Evolutionary conservation across 352 stramenopile species (phyloP).

Genomic region (Globisporangium okanoganense): DNA sequence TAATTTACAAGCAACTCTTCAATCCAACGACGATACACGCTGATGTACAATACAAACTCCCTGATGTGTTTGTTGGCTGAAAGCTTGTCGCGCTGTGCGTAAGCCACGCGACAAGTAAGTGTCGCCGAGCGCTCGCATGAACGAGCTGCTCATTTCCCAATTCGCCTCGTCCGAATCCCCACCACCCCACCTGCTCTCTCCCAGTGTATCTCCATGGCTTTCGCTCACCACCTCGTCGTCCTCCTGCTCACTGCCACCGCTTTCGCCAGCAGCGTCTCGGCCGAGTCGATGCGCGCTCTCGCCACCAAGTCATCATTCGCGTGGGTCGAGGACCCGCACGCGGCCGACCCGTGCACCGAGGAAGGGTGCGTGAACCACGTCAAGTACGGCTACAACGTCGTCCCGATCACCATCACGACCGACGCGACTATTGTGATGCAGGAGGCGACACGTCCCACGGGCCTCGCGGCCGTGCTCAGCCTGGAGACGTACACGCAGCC

Average conservation of each 20-base stretch:
- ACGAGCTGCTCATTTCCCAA: slow-evolving; percentile 11
- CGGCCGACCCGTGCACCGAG: slow-evolving; percentile 31
- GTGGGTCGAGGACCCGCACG: slow-evolving; percentile 42
- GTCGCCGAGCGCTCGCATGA: background rate
- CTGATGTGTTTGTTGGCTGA: background rate
- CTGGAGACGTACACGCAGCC: slow-evolving; percentile 48
- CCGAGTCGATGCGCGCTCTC: slow-evolving; percentile 8
- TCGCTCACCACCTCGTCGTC: background rate
- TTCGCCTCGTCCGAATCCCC: slow-evolving; percentile 9
- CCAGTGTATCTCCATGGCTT: background rate
- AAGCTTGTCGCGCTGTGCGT: background rate
- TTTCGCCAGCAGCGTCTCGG: background rate
- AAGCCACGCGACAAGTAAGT: background rate
- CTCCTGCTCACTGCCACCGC: background rate
- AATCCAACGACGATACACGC: background rate
- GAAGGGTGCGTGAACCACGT: slow-evolving; percentile 41
- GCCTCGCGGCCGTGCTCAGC: slow-evolving; percentile 33
- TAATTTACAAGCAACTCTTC: background rate
- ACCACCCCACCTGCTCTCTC: background rate
- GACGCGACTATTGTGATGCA: slow-evolving; percentile 36
- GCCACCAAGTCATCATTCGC: slow-evolving; percentile 23
- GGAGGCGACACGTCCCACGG: slow-evolving; percentile 26
- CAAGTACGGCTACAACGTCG: slow-evolving; percentile 47
- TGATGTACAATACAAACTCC: background rate
- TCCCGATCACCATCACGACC: slow-evolving; percentile 33